Conservation (phyloP, 1,284 basidiomycete species). For the Puccinia hordei region DNA sequence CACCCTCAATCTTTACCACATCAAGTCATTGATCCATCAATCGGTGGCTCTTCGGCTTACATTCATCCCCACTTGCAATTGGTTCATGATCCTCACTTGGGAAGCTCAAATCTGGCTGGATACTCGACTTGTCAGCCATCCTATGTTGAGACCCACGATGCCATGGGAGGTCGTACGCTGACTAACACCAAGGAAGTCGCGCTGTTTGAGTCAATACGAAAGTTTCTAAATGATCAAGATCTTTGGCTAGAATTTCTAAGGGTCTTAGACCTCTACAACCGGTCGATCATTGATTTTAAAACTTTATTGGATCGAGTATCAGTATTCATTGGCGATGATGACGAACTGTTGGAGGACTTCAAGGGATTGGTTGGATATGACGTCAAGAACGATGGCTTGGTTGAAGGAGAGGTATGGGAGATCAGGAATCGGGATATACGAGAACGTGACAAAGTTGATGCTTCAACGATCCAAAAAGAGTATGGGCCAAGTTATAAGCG, state of each 20-base stretch:
- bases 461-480: slow-evolving; percentile 35
- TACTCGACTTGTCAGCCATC: slow-evolving; percentile 34
- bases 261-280: slow-evolving; percentile 59
- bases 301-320: slow-evolving; percentile 49
- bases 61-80: slow-evolving; percentile 29
- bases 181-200: slow-evolving; percentile 47
- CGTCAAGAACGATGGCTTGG: slow-evolving; percentile 47
- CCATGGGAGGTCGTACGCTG: slow-evolving; percentile 48
- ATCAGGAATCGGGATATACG: slow-evolving; percentile 40
- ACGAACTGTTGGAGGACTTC: slow-evolving; percentile 48
- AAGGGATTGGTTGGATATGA: slow-evolving; percentile 51
- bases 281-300: slow-evolving; percentile 55
- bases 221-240: slow-evolving; percentile 52
- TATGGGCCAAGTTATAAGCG: slow-evolving; percentile 49
- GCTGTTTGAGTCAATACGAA: slow-evolving; percentile 44
- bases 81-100: slow-evolving; percentile 30
- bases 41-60: slow-evolving; percentile 17
- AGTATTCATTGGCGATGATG: slow-evolving; percentile 50
- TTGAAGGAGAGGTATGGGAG: slow-evolving; percentile 51
- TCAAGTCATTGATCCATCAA: slow-evolving; percentile 24
- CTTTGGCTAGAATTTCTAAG: slow-evolving; percentile 60
- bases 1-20: slow-evolving; percentile 4
- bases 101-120: slow-evolving; percentile 19
- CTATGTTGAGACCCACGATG: slow-evolving; percentile 45
- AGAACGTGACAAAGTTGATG: slow-evolving; percentile 48